phyloP scores from a whole-genome alignment of 495 filamentous ascomycete genomes.

The Letharia columbiana region DNA sequence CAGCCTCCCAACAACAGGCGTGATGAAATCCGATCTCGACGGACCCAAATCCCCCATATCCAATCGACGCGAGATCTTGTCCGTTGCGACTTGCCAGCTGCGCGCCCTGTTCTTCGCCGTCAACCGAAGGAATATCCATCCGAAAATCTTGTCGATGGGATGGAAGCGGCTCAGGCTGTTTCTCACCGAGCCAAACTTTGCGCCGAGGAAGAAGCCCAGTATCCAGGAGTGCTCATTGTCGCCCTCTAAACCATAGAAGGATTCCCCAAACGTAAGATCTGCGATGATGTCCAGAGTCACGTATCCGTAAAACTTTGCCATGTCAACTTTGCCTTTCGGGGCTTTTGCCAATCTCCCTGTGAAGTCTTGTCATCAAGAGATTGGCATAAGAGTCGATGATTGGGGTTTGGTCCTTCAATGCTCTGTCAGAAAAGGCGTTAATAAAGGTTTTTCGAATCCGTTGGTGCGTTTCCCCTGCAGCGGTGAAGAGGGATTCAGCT shows the following conservation, averaged over 20 bases:
- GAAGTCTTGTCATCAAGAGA: conserved; percentile 18
- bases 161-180: conserved; percentile 15
- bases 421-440: conserved; percentile 27
- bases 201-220: conserved; percentile 17
- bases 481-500: conserved; percentile 20
- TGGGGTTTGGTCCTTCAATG: conserved; percentile 19
- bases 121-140: conserved; percentile 18
- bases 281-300: conserved; percentile 19
- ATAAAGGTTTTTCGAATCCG: conserved; percentile 17
- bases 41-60: conserved; percentile 15
- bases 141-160: conserved; percentile 19
- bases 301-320: conserved; percentile 18
- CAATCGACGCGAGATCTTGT: conserved; percentile 19
- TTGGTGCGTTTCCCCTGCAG: conserved; percentile 12
- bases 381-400: conserved; percentile 19
- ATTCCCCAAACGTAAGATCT: conserved; percentile 20
- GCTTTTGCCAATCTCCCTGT: conserved; percentile 3
- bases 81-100: conserved; percentile 14
- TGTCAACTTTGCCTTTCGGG: conserved; percentile 12
- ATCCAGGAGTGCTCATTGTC: conserved; percentile 18
- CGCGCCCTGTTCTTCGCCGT: conserved; percentile 11
- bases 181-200: conserved; percentile 20
- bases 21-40: conserved; percentile 18
- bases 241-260: conserved; percentile 17
- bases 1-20: conserved; percentile 11